Evolutionary conservation across 371 early-diverging fungal species (phyloP).

Genomic region (Mortierella sp.): DNA sequence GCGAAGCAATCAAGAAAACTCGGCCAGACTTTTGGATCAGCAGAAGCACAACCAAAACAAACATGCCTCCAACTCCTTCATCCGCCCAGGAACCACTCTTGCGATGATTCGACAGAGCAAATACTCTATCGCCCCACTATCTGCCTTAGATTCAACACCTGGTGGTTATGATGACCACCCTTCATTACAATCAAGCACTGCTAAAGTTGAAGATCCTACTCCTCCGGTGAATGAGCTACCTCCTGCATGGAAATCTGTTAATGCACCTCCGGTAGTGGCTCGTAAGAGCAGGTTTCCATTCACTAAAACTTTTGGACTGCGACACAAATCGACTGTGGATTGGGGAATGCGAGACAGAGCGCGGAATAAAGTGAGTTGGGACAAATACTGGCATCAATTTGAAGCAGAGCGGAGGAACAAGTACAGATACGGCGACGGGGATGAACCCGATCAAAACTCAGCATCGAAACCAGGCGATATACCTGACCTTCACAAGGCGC

Average conservation of each 20-base stretch:
- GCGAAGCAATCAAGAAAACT: not conserved
- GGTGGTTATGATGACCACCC: no score
- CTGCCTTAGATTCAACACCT: not conserved
- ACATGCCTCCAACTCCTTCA: not conserved
- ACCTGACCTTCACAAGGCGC: not conserved
- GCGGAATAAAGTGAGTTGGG: slow-evolving; percentile 16
- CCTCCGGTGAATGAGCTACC: not conserved
- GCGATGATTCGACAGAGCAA: not conserved
- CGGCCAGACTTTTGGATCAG: not conserved
- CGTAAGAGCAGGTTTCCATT: not conserved
- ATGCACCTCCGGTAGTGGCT: not conserved
- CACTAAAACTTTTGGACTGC: slow-evolving; percentile 22
- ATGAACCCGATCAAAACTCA: not conserved
- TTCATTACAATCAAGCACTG: no score
- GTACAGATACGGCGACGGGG: not conserved
- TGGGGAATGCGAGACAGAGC: slow-evolving; percentile 37
- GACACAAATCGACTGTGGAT: slow-evolving; percentile 40
- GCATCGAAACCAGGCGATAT: not conserved
- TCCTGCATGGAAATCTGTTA: not conserved
- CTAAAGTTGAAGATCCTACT: not conserved
- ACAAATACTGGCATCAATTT: slow-evolving; percentile 29
- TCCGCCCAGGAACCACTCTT: not conserved
- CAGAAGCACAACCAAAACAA: not conserved
- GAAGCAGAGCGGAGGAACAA: slow-evolving; percentile 7
- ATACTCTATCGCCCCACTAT: not conserved